A percentile compares a stretch with the other conserved stretches of the same genome.
Evolutionary conservation across 2,329 filamentous ascomycete genomes (phyloP).

Genomic region (Dendryphion nanum): DNA sequence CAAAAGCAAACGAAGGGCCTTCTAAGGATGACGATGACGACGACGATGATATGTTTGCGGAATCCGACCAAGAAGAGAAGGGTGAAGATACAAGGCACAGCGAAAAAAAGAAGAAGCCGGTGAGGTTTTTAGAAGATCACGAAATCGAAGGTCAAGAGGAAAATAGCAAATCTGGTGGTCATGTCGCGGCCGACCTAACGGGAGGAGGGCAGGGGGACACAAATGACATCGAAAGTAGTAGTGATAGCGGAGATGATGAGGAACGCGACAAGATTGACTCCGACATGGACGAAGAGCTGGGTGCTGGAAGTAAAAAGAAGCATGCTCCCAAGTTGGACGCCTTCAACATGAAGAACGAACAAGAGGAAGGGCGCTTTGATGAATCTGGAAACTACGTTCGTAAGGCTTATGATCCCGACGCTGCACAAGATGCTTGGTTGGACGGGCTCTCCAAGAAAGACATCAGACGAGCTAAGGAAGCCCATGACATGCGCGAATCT

Average conservation of each 20-base stretch:
- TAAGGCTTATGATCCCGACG: slow-evolving; percentile 84
- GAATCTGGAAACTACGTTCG: slow-evolving; percentile 87
- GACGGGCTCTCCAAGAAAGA: slow-evolving; percentile 92
- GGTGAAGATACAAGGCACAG: slow-evolving; percentile 52
- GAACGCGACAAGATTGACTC: slow-evolving; percentile 63
- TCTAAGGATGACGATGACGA: slow-evolving; percentile 43
- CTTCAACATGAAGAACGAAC: slow-evolving; percentile 88
- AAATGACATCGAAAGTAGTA: slow-evolving; percentile 62
- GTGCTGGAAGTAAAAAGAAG: slow-evolving; percentile 84
- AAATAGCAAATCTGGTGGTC: slow-evolving; percentile 70
- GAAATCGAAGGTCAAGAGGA: slow-evolving; percentile 80
- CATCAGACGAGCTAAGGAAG: slow-evolving; percentile 82
- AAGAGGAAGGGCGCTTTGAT: slow-evolving; percentile 92
- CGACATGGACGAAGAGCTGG: slow-evolving; percentile 83
- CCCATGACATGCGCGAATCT: slow-evolving; percentile 79
- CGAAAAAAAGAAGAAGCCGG: slow-evolving; percentile 61
- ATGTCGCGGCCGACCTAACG: slow-evolving; percentile 60
- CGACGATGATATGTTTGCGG: slow-evolving; percentile 80
- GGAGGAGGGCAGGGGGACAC: slow-evolving; percentile 36
- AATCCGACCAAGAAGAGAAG: slow-evolving; percentile 55
- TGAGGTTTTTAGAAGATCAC: slow-evolving; percentile 58
- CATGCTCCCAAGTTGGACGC: slow-evolving; percentile 93
- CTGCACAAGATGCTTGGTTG: slow-evolving; percentile 87
- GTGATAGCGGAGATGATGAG: slow-evolving; percentile 61
- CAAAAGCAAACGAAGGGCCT: slow-evolving; percentile 41